Percentiles rank a stretch among this genome's conserved stretches.
These are phyloP conservation scores for Backusella mclennaniae DNA, from an alignment of 192 early-diverging fungal species.

Conservation along the genomic window DNA sequence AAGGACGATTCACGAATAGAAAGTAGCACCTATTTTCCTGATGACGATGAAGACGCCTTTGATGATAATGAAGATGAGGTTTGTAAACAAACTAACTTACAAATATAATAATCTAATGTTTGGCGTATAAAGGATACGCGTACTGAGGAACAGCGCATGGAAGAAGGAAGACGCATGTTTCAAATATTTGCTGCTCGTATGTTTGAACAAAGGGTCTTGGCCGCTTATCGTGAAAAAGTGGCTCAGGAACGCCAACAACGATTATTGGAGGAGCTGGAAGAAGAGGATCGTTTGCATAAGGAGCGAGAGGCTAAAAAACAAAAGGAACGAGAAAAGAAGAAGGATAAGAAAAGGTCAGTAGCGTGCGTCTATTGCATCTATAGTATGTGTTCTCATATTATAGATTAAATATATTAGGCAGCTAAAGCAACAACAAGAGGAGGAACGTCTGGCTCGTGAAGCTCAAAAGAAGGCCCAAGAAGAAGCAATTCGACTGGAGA, in stretches of 20 bases:
- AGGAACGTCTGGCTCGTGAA: slow-evolving; percentile 49
- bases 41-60: slow-evolving; percentile 61
- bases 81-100: neutral
- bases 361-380: neutral
- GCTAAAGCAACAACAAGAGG: slow-evolving; percentile 68
- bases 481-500: slow-evolving; percentile 50
- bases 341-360: slow-evolving; percentile 71
- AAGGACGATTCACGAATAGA: slow-evolving; percentile 65
- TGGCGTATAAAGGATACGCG: slow-evolving; percentile 55
- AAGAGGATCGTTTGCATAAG: slow-evolving; percentile 70
- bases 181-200: slow-evolving; percentile 95
- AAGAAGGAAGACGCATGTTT: slow-evolving; percentile 92
- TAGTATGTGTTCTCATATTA: neutral
- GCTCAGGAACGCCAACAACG: slow-evolving; percentile 86
- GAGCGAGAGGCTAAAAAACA: slow-evolving; percentile 54
- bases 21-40: slow-evolving; percentile 37
- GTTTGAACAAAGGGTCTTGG: slow-evolving; percentile 95
- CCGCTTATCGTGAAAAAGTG: slow-evolving; percentile 93
- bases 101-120: slow-evolving; percentile 4
- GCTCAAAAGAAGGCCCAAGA: slow-evolving; percentile 56
- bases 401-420: slow-evolving; percentile 40
- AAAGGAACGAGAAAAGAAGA: slow-evolving; percentile 71
- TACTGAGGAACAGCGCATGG: slow-evolving; percentile 86
- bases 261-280: slow-evolving; percentile 85
- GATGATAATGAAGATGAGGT: slow-evolving; percentile 58